Base-by-base conservation (phyloP, 1,284 basidiomycete genomes). In the Trichosporon faecale region DNA sequence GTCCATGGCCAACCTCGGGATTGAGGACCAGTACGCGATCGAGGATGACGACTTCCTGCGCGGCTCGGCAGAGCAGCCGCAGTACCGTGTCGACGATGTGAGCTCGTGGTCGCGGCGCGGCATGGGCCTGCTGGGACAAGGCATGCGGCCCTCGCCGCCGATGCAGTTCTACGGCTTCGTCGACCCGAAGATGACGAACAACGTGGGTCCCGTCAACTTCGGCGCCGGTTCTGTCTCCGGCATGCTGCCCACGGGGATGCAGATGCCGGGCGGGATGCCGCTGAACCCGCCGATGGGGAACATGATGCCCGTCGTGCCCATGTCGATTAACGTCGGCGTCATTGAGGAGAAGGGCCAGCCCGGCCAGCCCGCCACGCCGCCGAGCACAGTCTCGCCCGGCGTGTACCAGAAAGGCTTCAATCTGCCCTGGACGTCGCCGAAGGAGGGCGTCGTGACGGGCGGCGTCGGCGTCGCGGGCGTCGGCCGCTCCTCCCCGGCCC, bases 41-140 rank as follows among this genome's bases (percentile, higher is more conserved):
- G 61, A 66, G 2, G 18, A 46, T 2, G 75, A 79, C 37, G 68
- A 74, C 0, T 73, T 76, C 18, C 67, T 75, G 0, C 68, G 76
- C 18, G 68, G 63, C 25, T 72, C 76, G 21, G 69, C 70, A 1
- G 72, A 74, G 21, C 72, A 73, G 21, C 69, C 69, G 6, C 25
- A 64, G 2, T 72, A 49, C 67, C 44, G 70, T 12, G 49, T 67
- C 11, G 57, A 72, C 29, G 74, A 77, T 40, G 16, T 68, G 11
- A 61, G 66, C 4, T 70, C 76, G 3, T 79, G 76, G 76, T 70
- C 64, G 5, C 63, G 72, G 8, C 66, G 72, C 27, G 75, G 72
- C 6, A 68, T 69, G 35, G 71, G 72, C 18, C 65, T 72, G 25
- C 46, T 75, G 7, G 66, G 69, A 1, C 65, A 71, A 7, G 72